Evolutionary conservation across 2,329 filamentous ascomycete species (phyloP).

Genomic region (Claviceps maximensis): DNA sequence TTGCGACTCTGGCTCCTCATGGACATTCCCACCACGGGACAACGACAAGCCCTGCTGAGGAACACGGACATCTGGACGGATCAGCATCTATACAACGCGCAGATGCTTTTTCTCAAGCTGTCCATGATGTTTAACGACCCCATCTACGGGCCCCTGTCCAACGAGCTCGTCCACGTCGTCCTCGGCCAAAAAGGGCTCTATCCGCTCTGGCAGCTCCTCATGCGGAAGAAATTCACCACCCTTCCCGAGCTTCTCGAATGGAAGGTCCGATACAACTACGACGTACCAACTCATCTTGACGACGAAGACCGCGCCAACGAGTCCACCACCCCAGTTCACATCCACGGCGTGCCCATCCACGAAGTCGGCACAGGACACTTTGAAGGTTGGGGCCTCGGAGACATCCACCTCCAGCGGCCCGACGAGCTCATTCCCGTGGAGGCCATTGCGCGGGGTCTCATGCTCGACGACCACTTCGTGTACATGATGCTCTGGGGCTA

Average conservation of each 20-base stretch:
- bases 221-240: conserved; percentile 37
- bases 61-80: conserved; percentile 42
- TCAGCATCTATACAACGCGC: conserved; percentile 45
- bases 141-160: conserved; percentile 35
- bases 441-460: conserved; percentile 34
- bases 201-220: conserved; percentile 46
- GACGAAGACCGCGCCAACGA: conserved; percentile 9
- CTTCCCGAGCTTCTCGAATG: conserved; percentile 40
- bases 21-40: conserved; percentile 45
- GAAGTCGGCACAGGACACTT: conserved; percentile 39
- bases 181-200: conserved; percentile 44
- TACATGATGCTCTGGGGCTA: conserved; percentile 52
- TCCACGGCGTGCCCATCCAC: conserved; percentile 38
- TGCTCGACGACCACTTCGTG: conserved; percentile 38
- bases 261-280: conserved; percentile 44
- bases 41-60: conserved; percentile 41
- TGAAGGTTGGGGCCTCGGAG: conserved; percentile 43
- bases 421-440: conserved; percentile 49
- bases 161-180: conserved; percentile 41
- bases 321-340: too few relatives aligned
- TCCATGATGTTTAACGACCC: conserved; percentile 57
- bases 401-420: conserved; percentile 34
- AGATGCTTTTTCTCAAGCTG: conserved; percentile 59
- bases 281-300: conserved; percentile 21
- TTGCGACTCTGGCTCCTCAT: conserved; percentile 63